phyloP scores from a whole-genome alignment of 306 rosid species.

The Cicer bijugum region DNA sequence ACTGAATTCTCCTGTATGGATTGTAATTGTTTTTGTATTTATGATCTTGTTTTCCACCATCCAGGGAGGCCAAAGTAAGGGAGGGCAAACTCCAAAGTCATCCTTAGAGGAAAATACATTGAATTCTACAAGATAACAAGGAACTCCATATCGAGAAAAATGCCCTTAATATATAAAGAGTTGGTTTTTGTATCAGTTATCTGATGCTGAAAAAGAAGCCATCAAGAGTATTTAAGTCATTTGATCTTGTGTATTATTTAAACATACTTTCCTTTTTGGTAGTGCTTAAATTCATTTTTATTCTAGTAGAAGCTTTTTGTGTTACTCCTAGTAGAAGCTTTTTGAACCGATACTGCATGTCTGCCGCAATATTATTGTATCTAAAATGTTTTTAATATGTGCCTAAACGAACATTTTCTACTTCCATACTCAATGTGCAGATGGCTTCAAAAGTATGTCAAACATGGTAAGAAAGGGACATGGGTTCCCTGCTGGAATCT shows the following conservation, averaged over 20 bases:
- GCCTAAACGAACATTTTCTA: not conserved
- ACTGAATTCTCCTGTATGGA: slow-evolving; percentile 17
- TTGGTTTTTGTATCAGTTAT: slow-evolving; percentile 15
- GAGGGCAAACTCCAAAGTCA: slow-evolving; percentile 59
- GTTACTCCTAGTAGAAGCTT: slow-evolving; percentile 6
- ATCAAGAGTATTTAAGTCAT: slow-evolving; percentile 14
- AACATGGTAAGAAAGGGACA: no score
- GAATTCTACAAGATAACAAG: slow-evolving; percentile 47
- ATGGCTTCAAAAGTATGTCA: not conserved
- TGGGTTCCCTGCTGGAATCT: no score
- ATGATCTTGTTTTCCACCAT: slow-evolving; percentile 36
- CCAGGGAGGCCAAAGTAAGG: slow-evolving; percentile 73
- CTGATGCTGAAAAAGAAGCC: slow-evolving; percentile 13
- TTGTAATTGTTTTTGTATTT: slow-evolving; percentile 33
- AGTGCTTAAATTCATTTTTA: slow-evolving; percentile 27
- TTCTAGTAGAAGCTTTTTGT: slow-evolving; percentile 14
- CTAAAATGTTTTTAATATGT: not conserved
- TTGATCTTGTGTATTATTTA: not conserved
- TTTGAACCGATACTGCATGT: not conserved
- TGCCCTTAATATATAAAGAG: not conserved
- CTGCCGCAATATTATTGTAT: slow-evolving; percentile 32
- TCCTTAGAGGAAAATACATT: slow-evolving; percentile 55
- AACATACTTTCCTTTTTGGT: not conserved
- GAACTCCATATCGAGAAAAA: slow-evolving; percentile 38
- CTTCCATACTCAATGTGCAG: not conserved